Base-by-base conservation (phyloP, 2,329 filamentous ascomycete species). In the Botryotinia convoluta region DNA sequence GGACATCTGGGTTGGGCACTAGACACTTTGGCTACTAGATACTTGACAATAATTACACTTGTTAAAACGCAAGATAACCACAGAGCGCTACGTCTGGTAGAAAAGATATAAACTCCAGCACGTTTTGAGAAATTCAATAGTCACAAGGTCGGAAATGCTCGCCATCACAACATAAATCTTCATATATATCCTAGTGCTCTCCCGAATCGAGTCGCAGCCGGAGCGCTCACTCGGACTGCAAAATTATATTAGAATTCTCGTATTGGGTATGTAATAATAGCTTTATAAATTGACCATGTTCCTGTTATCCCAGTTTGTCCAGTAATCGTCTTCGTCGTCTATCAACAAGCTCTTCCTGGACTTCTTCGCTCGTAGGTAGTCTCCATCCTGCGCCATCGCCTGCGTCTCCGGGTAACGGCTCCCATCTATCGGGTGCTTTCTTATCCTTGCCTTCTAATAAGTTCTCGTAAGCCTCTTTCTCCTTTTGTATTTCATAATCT, bases 281-380 rank as follows among this genome's bases (percentile, higher is more conserved):
- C 35, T 14, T 61, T 20, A 29, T 45, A 45, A n/a, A 9, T 8
- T 12, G 29, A n/a, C 5, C 22, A 32, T 42, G 22, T 18, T 32
- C n/a, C 45, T 57, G 14, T 74, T 45, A 81, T 39, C 80, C 80
- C 44, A 82, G 61, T 84, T 96, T 95, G 79, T 98, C 94, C 77
- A 99, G 84, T 75, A 99, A 84, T 82, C 91, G 93, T 83, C 91
- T 88, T 81, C 93, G 90, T 83, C 95, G 89, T 83, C 95, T 87
- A 77, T 98, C 94, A 72, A 99, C 88, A 78, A 99, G 84, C 83
- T 98, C 96, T 80, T 95, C 90, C 83, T 98, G 94, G n/a, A 98
- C 95, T 81, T 98, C 93, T 32, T 97, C 94, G 73, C 94, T 83
- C 8, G 92, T 95, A 14, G 96, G 96, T 79, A 98, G 82, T 75